Conservation (phyloP, 140 eudicot genomes). For the Ambrosia hybrid region DNA sequence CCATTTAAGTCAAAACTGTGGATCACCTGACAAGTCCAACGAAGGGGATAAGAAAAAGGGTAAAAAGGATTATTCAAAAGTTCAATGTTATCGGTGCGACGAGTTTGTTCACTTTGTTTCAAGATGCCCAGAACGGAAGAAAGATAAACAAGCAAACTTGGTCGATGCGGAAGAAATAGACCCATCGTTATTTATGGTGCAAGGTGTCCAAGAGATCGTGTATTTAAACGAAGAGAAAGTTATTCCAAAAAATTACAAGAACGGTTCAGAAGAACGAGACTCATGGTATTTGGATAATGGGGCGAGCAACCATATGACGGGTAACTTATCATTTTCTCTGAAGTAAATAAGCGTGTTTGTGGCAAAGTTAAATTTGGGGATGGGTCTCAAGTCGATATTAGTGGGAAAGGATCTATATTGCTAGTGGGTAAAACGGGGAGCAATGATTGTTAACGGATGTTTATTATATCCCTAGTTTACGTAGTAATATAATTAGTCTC, state of each 20-base stretch:
- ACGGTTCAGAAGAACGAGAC: no score
- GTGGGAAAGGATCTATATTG: neutral
- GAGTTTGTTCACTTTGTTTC: neutral
- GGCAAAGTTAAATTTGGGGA: neutral
- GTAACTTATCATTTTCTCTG: neutral
- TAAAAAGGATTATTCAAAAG: neutral
- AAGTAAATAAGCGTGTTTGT: neutral
- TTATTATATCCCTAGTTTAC: neutral
- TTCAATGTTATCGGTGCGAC: neutral
- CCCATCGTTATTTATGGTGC: no score
- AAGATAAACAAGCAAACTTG: no score
- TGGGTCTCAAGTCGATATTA: neutral
- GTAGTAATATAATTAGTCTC: neutral
- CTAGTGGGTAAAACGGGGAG: neutral
- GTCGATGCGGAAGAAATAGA: no score
- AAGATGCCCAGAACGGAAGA: neutral
- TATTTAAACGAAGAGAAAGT: no score
- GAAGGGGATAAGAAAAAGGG: no score
- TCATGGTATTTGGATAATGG: no score
- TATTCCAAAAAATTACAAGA: no score
- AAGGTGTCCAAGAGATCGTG: no score
- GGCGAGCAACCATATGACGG: neutral
- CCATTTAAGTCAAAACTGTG: no score
- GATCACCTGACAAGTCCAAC: no score
- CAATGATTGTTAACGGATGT: neutral